A percentile compares a stretch with the other conserved stretches of the same genome.
phyloP scores from a whole-genome alignment of 2,329 filamentous ascomycete species.

The Septoria linicola region DNA sequence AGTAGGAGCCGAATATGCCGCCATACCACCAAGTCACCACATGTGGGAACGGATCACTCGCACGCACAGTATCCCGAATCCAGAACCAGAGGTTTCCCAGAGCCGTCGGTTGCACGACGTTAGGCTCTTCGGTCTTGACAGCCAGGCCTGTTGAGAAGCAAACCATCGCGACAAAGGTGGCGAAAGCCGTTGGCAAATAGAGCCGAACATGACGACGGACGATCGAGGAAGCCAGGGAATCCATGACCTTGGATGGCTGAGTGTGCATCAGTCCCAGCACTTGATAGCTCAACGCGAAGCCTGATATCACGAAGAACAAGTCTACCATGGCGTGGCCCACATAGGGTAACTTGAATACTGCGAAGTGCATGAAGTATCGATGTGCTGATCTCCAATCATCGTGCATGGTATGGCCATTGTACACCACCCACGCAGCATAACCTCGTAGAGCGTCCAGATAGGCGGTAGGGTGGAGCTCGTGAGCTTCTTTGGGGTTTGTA shows the following conservation, averaged over 20 bases:
- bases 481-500: neutral
- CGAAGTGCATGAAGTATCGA: neutral
- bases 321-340: neutral
- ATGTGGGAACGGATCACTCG: neutral
- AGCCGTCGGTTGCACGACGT: neutral
- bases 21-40: neutral
- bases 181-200: neutral
- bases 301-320: conserved; percentile 13
- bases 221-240: conserved; percentile 2
- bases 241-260: neutral
- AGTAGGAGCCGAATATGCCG: neutral
- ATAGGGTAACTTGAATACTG: neutral
- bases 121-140: neutral
- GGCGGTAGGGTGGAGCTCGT: conserved; percentile 43
- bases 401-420: conserved; percentile 51
- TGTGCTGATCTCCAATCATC: neutral
- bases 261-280: neutral
- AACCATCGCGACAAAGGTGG: conserved; percentile 8
- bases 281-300: neutral
- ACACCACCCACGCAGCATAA: conserved; percentile 65
- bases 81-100: conserved; percentile 1
- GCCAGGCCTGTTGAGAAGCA: neutral
- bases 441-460: conserved; percentile 63
- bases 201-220: conserved; percentile 4
- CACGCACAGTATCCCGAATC: neutral